Evolutionary conservation across 345 rosid genomes (phyloP).

Genomic region (Eucalyptus camaldulensis): DNA sequence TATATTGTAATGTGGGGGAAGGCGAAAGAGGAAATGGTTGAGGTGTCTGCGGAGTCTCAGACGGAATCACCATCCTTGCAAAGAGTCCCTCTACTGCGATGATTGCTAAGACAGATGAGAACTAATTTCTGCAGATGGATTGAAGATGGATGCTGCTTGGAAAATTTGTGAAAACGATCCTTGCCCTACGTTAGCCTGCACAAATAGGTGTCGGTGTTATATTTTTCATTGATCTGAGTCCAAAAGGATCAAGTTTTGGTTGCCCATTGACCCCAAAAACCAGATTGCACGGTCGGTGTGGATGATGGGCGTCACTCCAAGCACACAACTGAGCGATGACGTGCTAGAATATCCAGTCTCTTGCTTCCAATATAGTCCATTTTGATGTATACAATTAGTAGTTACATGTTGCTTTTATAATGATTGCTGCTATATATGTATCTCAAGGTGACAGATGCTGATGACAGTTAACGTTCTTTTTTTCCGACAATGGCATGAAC

Average conservation of each 20-base stretch:
- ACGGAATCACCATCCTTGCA: neutral
- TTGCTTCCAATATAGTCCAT: neutral
- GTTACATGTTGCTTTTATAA: neutral
- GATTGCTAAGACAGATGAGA: neutral
- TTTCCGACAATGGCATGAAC: neutral
- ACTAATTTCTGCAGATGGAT: neutral
- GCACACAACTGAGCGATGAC: neutral
- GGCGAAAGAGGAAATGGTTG: conserved; percentile 6
- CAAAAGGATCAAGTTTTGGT: neutral
- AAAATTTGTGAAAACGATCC: neutral
- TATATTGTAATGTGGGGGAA: conserved; percentile 27
- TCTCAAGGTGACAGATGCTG: neutral
- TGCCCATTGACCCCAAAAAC: neutral
- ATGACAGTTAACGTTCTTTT: neutral
- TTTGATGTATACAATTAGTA: neutral
- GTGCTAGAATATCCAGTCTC: neutral
- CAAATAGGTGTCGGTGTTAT: neutral
- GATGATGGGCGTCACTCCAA: too few species aligned
- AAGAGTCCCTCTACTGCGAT: conserved; percentile 4
- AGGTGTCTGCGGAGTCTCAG: neutral
- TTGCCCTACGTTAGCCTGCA: neutral
- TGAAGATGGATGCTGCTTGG: neutral
- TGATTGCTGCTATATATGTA: neutral
- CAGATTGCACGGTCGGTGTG: too few species aligned
- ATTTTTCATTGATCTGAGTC: neutral